These are phyloP conservation scores for Coemansia sp. DNA, from an alignment of 192 early-diverging fungal genomes.

Conservation along the genomic window DNA sequence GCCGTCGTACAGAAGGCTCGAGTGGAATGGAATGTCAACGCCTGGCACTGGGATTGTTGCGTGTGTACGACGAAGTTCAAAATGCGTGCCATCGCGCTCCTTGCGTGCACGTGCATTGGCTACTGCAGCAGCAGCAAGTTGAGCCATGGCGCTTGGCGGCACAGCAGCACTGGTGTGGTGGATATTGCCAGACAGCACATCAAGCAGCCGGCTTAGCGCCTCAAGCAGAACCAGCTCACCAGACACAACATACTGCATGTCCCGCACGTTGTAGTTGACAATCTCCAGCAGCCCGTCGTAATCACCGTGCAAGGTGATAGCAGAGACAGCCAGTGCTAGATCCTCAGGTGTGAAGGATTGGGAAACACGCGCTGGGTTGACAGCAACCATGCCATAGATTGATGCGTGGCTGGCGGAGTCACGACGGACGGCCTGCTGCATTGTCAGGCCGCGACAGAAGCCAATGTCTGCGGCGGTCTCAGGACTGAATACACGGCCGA, in stretches of 20 bases:
- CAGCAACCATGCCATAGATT: slow-evolving; percentile 87
- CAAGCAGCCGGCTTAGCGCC: slow-evolving; percentile 69
- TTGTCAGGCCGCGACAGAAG: slow-evolving; percentile 95
- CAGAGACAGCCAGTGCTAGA: slow-evolving; percentile 72
- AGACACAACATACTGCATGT: slow-evolving; percentile 90
- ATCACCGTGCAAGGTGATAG: slow-evolving; percentile 52
- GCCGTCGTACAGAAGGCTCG: slow-evolving; percentile 80
- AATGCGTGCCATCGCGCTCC: slow-evolving; percentile 58
- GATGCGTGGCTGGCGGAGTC: slow-evolving; percentile 74
- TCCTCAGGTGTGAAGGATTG: slow-evolving; percentile 75
- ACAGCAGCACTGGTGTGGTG: slow-evolving; percentile 31
- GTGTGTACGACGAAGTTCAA: slow-evolving; percentile 72
- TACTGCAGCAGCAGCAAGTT: slow-evolving; percentile 63
- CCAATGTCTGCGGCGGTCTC: slow-evolving; percentile 84
- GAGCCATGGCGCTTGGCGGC: slow-evolving; percentile 66
- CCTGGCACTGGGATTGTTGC: slow-evolving; percentile 90
- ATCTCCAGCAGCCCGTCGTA: slow-evolving; percentile 82
- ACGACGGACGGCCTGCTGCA: slow-evolving; percentile 87
- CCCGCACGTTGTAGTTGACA: slow-evolving; percentile 94
- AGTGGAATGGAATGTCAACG: slow-evolving; percentile 97
- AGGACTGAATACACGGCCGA: slow-evolving; percentile 77
- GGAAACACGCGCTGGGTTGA: slow-evolving; percentile 84
- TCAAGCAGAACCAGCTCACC: slow-evolving; percentile 80
- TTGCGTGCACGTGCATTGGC: slow-evolving; percentile 3
- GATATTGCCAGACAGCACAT: slow-evolving; percentile 70